Percentiles rank a stretch among this genome's conserved stretches.
phyloP scores from a whole-genome alignment of 2,329 filamentous ascomycete genomes.

The Camptophora hylomeconis region DNA sequence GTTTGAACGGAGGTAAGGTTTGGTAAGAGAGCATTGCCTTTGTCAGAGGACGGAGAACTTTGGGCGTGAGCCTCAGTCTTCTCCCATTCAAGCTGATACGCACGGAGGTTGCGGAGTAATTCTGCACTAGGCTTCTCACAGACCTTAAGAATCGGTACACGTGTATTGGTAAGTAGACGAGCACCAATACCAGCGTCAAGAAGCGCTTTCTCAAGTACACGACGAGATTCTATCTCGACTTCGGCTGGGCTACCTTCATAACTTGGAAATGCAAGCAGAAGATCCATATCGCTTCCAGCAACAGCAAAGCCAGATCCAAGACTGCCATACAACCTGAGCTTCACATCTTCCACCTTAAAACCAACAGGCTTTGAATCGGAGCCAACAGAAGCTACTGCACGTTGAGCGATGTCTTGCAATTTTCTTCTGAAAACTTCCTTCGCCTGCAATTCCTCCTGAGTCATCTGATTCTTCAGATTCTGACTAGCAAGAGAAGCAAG shows the following conservation, averaged over 20 bases:
- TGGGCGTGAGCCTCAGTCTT: constrained; percentile 2
- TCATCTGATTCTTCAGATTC: constrained; percentile 10
- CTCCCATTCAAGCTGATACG: constrained; percentile 37
- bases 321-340: constrained; percentile 69
- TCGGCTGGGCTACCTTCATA: not conserved
- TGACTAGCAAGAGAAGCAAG: constrained; percentile 9
- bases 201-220: constrained; percentile 61
- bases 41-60: not conserved
- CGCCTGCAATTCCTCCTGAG: constrained; percentile 43
- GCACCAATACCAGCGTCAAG: constrained; percentile 62
- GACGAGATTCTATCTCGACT: constrained; percentile 50
- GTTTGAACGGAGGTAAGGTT: not conserved
- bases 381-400: constrained; percentile 36
- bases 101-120: constrained; percentile 47
- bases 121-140: constrained; percentile 56
- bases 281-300: constrained; percentile 80
- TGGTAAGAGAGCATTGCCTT: not conserved
- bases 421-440: constrained; percentile 58
- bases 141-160: constrained; percentile 79
- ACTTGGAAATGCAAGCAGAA: constrained; percentile 58
- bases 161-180: constrained; percentile 61
- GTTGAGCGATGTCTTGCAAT: constrained; percentile 52
- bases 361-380: constrained; percentile 32
- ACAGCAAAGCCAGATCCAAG: constrained; percentile 75
- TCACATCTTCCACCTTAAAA: constrained; percentile 45